A percentile compares a stretch with the other conserved stretches of the same genome.
phyloP scores from a whole-genome alignment of 257 asterid genomes.

The Solanum pennellii region DNA sequence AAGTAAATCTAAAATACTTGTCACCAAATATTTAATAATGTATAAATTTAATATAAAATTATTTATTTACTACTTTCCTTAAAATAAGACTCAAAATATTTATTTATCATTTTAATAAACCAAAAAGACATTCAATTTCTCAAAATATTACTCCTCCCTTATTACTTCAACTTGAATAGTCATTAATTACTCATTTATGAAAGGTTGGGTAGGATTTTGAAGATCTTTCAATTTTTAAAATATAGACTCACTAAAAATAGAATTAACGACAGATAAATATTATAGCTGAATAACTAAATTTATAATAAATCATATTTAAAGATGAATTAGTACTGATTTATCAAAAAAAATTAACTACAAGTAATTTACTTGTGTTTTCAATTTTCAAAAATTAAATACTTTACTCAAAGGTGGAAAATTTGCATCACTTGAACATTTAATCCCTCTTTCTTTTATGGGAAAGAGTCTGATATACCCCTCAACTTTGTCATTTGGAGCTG shows the following conservation, averaged over 20 bases:
- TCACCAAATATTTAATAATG: not conserved
- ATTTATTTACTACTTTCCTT: not conserved
- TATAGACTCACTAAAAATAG: not conserved
- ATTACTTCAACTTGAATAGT: not conserved
- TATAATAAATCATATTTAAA: too few relatives aligned
- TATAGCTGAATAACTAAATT: not conserved
- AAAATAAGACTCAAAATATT: not conserved
- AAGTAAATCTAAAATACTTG: not conserved
- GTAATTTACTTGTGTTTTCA: not conserved
- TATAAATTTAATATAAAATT: not conserved
- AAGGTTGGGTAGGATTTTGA: not conserved
- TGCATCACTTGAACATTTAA: not conserved
- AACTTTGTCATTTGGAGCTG: too few relatives aligned
- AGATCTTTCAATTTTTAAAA: not conserved
- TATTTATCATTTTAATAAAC: not conserved
- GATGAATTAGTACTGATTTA: too few relatives aligned
- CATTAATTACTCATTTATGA: not conserved
- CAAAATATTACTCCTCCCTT: not conserved
- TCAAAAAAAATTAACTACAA: too few relatives aligned
- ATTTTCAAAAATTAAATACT: not conserved
- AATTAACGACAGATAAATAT: too few relatives aligned
- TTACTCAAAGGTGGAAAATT: not conserved
- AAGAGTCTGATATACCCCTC: too few relatives aligned
- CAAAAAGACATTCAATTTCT: not conserved
- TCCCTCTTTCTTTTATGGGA: not conserved